phyloP scores from a whole-genome alignment of 495 filamentous ascomycete species.

The Penicillium tannophilum region DNA sequence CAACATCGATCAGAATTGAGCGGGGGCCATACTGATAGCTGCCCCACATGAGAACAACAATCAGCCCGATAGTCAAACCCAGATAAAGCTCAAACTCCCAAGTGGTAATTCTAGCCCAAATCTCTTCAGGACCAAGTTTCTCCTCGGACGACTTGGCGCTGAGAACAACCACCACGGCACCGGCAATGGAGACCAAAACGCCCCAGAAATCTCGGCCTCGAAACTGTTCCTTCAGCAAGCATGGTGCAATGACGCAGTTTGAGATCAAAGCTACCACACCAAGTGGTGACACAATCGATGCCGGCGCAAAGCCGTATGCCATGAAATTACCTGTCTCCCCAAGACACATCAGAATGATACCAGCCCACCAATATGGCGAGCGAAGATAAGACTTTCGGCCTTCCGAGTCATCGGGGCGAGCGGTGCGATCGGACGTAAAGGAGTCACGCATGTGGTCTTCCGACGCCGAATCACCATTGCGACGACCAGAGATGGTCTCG shows the following conservation, averaged over 20 bases:
- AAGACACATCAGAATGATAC: constrained; percentile 86
- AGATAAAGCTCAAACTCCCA: constrained; percentile 93
- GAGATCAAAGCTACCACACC: constrained; percentile 94
- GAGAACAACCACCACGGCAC: constrained; percentile 90
- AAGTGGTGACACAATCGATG: constrained; percentile 94
- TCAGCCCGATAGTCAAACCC: constrained; percentile 70
- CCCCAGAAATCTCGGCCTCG: constrained; percentile 85
- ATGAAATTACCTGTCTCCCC: constrained; percentile 96
- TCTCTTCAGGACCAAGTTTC: constrained; percentile 86
- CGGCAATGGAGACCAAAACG: constrained; percentile 78
- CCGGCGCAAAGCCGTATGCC: constrained; percentile 97
- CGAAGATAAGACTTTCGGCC: constrained; percentile 70
- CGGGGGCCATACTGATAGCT: constrained; percentile 78
- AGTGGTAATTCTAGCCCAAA: constrained; percentile 84
- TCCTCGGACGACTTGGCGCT: constrained; percentile 89
- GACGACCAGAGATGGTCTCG: constrained; percentile 13
- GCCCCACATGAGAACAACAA: constrained; percentile 74
- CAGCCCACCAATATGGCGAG: constrained; percentile 95
- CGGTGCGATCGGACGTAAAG: constrained; percentile 43
- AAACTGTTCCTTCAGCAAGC: constrained; percentile 88
- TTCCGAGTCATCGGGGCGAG: constrained; percentile 38
- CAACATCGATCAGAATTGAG: constrained; percentile 91
- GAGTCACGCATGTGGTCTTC: constrained; percentile 32
- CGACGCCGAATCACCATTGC: constrained; percentile 20
- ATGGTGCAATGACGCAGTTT: constrained; percentile 93